phyloP scores from a whole-genome alignment of 116 monocot species.

The Trichopus zeylanicus region DNA sequence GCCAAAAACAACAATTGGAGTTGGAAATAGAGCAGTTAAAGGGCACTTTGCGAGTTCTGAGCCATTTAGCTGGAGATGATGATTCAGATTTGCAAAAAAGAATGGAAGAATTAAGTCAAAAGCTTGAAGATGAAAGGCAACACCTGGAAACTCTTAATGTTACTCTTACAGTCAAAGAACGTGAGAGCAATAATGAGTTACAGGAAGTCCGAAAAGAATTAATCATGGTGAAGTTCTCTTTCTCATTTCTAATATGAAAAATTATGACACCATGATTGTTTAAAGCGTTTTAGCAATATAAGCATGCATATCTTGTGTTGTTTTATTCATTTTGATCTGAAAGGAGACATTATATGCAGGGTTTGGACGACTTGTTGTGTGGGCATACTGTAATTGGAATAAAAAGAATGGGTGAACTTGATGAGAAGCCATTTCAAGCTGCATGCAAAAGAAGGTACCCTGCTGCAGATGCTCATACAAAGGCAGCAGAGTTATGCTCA shows the following conservation, averaged over 20 bases:
- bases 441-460: slow-evolving; percentile 12
- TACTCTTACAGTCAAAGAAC: slow-evolving; percentile 37
- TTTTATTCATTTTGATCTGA: no score
- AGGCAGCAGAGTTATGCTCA: slow-evolving; percentile 20
- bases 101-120: slow-evolving; percentile 43
- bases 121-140: slow-evolving; percentile 34
- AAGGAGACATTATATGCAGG: no score
- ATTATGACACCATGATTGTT: no score
- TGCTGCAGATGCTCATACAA: neutral
- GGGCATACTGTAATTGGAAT: slow-evolving; percentile 13
- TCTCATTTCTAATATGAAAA: no score
- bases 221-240: slow-evolving; percentile 10
- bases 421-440: no score
- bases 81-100: slow-evolving; percentile 38
- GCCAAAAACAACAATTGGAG: slow-evolving; percentile 35
- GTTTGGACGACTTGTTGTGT: neutral
- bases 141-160: slow-evolving; percentile 27
- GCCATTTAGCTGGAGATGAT: slow-evolving; percentile 49
- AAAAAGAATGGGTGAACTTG: slow-evolving; percentile 29
- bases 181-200: slow-evolving; percentile 37
- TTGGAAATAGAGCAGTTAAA: slow-evolving; percentile 49
- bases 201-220: slow-evolving; percentile 33
- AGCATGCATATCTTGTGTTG: no score
- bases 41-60: slow-evolving; percentile 33
- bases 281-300: no score